Evolutionary conservation across 2,329 filamentous ascomycete genomes (phyloP), one percentile per base, ranked within the genome.

Genomic region (Knufia petricola): DNA sequence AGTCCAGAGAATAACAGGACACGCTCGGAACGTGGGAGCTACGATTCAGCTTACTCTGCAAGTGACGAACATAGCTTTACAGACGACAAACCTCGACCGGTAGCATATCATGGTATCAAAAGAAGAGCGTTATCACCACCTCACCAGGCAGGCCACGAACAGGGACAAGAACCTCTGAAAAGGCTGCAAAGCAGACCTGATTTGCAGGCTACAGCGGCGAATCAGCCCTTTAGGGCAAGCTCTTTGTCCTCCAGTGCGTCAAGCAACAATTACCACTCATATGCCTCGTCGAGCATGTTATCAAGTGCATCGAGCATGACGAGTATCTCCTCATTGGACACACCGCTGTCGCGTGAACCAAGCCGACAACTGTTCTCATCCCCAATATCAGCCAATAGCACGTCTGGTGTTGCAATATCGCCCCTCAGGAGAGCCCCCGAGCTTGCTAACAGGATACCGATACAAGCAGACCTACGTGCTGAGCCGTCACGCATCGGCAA

Each of bases 161-260:
- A 67, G 24, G 26, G 38, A n/a, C 21, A 19, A 28, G 28, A 34
- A 23, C 24, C 19, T 30, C 59, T 77, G 42, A 74, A 73, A 48
- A 75, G 77, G 54, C 69, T 75, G 10, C 64, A 71, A 28, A 64
- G 63, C 42, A 74, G 79, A 52, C 77, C 76, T 50, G 72, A 73
- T 36, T 72, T 73, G 52, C 75, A 72, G 30, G 75, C 76, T 13
- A 71, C 76, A 23, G 69, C 71, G 40, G 71, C 72, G 23, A 70
- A 72, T 37, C 78, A 77, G 60, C 73, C 75, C 50, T 69, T 72
- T 21, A 74, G 71, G 50, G 74, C 79, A 57, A 76, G 78, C 40
- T 84, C 80, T 19, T 63, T 82, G 20, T 84, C 81, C 4, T 82
- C 81, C n/a, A 71, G 73, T 7, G 79, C 79, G n/a, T 84, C 79